Percentiles rank a stretch among this genome's conserved stretches.
Conservation (phyloP, 2,329 filamentous ascomycete species). For the Mycosphaerella sp. region DNA sequence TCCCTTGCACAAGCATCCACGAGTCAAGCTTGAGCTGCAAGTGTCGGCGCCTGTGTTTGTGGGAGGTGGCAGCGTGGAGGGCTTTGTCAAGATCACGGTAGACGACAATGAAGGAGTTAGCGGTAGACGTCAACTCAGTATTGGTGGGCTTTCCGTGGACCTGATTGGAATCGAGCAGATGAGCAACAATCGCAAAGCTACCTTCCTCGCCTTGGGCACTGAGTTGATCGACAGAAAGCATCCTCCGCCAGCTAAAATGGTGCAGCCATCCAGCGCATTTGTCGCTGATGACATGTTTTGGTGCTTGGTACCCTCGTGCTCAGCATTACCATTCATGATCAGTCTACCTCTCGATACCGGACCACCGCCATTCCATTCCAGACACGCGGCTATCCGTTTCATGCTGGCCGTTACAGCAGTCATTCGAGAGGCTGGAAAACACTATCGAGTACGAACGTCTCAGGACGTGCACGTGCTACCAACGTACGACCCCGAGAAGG, state of each 20-base stretch:
- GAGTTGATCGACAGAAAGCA: slow-evolving; percentile 48
- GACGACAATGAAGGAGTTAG: slow-evolving; percentile 43
- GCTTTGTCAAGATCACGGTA: slow-evolving; percentile 44
- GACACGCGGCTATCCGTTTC: slow-evolving; percentile 48
- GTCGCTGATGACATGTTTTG: slow-evolving; percentile 40
- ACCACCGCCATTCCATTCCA: slow-evolving; percentile 50
- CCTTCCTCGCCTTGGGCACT: slow-evolving; percentile 48
- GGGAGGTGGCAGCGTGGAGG: slow-evolving; percentile 51
- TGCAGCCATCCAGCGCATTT: slow-evolving; percentile 40
- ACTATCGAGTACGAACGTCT: slow-evolving; percentile 46
- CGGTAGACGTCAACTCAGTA: slow-evolving; percentile 41
- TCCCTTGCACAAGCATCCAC: slow-evolving; percentile 45
- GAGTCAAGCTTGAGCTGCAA: slow-evolving; percentile 46
- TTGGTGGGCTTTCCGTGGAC: slow-evolving; percentile 47
- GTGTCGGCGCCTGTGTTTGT: slow-evolving; percentile 49
- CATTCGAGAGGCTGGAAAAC: slow-evolving; percentile 44
- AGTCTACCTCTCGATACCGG: slow-evolving; percentile 51
- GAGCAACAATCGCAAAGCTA: slow-evolving; percentile 40
- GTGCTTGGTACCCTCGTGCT: slow-evolving; percentile 45
- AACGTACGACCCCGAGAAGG: slow-evolving; percentile 53
- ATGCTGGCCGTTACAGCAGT: slow-evolving; percentile 44
- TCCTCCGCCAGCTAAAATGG: slow-evolving; percentile 47
- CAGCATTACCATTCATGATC: slow-evolving; percentile 47
- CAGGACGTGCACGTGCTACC: slow-evolving; percentile 48
- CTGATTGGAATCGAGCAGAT: slow-evolving; percentile 50